Base-by-base conservation (phyloP, 2,329 filamentous ascomycete species). In the Diaporthe aspalathi region DNA sequence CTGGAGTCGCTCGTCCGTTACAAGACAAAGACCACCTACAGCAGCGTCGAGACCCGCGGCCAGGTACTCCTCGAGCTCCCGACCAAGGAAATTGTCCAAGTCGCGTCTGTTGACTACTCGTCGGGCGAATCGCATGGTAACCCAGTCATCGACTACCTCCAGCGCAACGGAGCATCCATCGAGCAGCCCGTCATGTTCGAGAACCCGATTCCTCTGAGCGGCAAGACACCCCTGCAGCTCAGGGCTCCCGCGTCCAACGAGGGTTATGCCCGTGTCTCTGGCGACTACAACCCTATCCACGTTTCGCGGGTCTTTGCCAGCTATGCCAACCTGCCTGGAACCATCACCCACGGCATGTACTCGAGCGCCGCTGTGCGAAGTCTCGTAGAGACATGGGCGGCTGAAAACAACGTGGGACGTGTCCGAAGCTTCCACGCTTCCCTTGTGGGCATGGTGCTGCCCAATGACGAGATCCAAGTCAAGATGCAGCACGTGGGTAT, bases 281-380 rank as follows among this genome's bases (percentile, higher is more conserved):
- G 96, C 57, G 96, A 99, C 81, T 99, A 94, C 89, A 99, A 99
- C 83, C 96, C 96, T 29, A 99, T 99, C 74, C 96, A 99, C 86
- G 96, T 99, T 54, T 98, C 96, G 16, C 93, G 96, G 70, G 94
- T 98, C 69, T 99, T 99, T 84, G 93, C 96, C 40, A 94, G 91
- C 83, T 99, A 98, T 78, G 97, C 96, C 80, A 96, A 95, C 81
- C 88, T 99, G 20, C 95, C 95, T 1, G 97, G 96, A 63, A 99
- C 96, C 54, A 99, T 99, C 79, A 99, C 96, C 1, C 96, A 99
- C 80, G 96, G 96, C 80, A 99, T 99, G 96, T 99, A 98, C 87
- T 97, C 95, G 1, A 98, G 95, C 82, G 96, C 96, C 75, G 94
- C 96, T 47, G 96, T 99, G 35, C 92, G 97, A 78, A 97, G 94